Evolutionary conservation across 2,329 filamentous ascomycete genomes (phyloP).

Genomic region (Simplicillium aogashimaense): DNA sequence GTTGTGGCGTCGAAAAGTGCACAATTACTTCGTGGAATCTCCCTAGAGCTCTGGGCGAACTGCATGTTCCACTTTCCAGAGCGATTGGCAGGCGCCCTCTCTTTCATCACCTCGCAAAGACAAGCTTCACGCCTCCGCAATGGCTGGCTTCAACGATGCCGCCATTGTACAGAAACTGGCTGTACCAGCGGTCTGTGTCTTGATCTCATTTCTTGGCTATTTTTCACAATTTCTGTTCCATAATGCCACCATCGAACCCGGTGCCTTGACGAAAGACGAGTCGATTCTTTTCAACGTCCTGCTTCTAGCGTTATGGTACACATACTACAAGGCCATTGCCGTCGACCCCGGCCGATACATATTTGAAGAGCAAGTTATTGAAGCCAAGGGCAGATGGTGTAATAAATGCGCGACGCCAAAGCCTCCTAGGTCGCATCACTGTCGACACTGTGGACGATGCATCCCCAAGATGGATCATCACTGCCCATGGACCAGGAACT

Average conservation of each 20-base stretch:
- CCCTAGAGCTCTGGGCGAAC: no score
- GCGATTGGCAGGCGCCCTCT: no score
- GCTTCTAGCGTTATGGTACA: conserved; percentile 54
- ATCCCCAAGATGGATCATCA: conserved; percentile 80
- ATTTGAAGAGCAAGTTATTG: conserved; percentile 27
- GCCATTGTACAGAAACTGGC: conserved; percentile 44
- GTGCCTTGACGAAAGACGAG: conserved; percentile 48
- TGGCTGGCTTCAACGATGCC: conserved; percentile 32
- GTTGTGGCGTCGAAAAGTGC: no score
- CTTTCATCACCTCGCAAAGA: no score
- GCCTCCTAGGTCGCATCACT: conserved; percentile 72
- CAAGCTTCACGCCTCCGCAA: conserved; percentile 8
- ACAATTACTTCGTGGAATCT: no score
- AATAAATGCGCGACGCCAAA: conserved; percentile 66
- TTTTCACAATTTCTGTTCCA: conserved; percentile 63
- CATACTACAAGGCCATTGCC: conserved; percentile 54
- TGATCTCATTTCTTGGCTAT: conserved; percentile 63
- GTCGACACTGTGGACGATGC: conserved; percentile 63
- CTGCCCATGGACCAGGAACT: conserved; percentile 78
- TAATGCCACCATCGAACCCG: conserved; percentile 46
- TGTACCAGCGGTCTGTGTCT: conserved; percentile 54
- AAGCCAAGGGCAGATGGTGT: conserved; percentile 50
- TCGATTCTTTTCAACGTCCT: conserved; percentile 56
- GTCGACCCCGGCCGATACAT: conserved; percentile 47
- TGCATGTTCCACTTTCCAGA: no score